Percentiles rank a stretch among this genome's conserved stretches.
Conservation (phyloP, 306 rosid species). For the Bauhinia variegata region DNA sequence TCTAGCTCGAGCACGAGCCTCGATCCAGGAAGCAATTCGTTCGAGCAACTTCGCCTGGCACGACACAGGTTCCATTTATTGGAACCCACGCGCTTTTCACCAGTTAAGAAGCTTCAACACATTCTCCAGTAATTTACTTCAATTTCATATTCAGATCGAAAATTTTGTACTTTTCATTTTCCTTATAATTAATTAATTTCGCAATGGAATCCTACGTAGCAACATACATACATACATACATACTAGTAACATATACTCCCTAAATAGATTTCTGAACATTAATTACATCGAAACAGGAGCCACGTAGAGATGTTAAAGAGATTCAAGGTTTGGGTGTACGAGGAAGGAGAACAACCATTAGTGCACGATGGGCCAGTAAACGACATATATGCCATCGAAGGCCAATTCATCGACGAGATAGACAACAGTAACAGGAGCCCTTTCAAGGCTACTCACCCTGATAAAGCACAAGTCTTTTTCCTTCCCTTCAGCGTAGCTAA, state of each 20-base stretch:
- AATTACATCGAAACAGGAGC: slow-evolving; percentile 26
- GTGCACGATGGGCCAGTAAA: slow-evolving; percentile 48
- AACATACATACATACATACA: too few species aligned
- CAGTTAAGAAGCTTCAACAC: not conserved
- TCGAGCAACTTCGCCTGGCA: not conserved
- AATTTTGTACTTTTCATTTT: too few species aligned
- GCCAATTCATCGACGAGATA: slow-evolving; percentile 51
- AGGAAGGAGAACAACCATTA: slow-evolving; percentile 47
- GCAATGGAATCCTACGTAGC: too few species aligned
- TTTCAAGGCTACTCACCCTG: slow-evolving; percentile 40
- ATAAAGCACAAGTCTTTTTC: slow-evolving; percentile 47
- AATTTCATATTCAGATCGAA: too few species aligned
- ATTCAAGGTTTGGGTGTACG: slow-evolving; percentile 48
- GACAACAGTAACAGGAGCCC: slow-evolving; percentile 40
- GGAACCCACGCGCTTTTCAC: not conserved
- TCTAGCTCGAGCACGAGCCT: not conserved
- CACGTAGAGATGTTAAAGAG: slow-evolving; percentile 49
- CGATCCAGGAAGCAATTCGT: not conserved
- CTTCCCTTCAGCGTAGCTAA: slow-evolving; percentile 44
- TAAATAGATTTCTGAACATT: too few species aligned
- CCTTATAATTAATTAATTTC: too few species aligned
- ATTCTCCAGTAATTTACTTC: too few species aligned
- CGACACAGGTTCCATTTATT: not conserved
- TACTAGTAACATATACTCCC: too few species aligned
- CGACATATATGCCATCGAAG: slow-evolving; percentile 48